A percentile compares a stretch with the other conserved stretches of the same genome.
phyloP scores from a whole-genome alignment of 2,329 filamentous ascomycete genomes.

The Teratosphaeria viscida region DNA sequence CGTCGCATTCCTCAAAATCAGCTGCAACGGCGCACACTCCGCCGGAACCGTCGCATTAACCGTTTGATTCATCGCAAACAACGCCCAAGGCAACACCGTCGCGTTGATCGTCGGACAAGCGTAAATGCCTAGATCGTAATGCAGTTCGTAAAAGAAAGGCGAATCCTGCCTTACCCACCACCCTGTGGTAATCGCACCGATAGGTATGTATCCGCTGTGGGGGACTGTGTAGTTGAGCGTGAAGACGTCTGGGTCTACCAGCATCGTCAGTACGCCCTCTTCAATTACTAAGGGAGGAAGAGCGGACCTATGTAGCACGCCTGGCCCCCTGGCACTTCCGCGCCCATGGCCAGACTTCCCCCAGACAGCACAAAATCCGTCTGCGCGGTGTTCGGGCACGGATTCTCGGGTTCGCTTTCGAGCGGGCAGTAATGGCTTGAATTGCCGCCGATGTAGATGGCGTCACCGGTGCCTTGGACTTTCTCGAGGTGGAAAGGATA shows the following conservation, averaged over 20 bases:
- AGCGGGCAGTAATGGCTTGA: conserved; percentile 23
- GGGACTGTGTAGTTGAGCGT: conserved; percentile 12
- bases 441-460: conserved; percentile 21
- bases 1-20: conserved; percentile 10
- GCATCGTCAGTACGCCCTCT: not conserved
- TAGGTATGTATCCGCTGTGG: not conserved
- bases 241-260: conserved; percentile 10
- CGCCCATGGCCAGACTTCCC: conserved; percentile 11
- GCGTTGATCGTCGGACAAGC: not conserved
- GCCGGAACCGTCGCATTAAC: conserved; percentile 9
- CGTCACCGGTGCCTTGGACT: conserved; percentile 12
- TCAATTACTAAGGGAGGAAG: not conserved
- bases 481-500: not conserved
- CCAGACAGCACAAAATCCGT: conserved; percentile 12
- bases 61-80: conserved; percentile 10
- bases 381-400: conserved; percentile 16
- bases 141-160: conserved; percentile 8
- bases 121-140: not conserved
- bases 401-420: conserved; percentile 5
- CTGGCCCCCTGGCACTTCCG: conserved; percentile 19
- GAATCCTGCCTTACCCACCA: conserved; percentile 6
- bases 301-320: conserved; percentile 1
- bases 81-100: not conserved
- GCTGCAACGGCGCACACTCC: conserved; percentile 13
- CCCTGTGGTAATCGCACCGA: not conserved